These are phyloP conservation scores for Solanum chmielewskii DNA, from an alignment of 257 asterid genomes.

Conservation along the genomic window DNA sequence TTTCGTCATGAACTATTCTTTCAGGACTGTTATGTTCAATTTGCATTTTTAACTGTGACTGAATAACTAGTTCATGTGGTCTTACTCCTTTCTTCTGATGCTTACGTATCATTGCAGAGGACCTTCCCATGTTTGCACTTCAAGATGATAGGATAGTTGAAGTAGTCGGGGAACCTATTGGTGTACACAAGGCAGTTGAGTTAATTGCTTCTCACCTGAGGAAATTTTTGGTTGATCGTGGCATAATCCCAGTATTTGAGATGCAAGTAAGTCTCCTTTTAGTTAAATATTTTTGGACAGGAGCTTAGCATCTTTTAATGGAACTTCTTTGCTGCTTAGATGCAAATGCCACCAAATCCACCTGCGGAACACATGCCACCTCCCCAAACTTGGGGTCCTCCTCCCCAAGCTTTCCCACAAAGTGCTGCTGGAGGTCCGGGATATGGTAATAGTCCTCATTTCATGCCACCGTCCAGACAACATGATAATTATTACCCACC, in stretches of 20 bases:
- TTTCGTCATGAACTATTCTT: neutral
- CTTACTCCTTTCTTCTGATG: neutral
- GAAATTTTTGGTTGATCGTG: slow-evolving; percentile 81
- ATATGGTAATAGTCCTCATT: slow-evolving; percentile 57
- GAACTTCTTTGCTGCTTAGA: slow-evolving; percentile 13
- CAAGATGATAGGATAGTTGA: slow-evolving; percentile 88
- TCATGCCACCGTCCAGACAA: slow-evolving; percentile 64
- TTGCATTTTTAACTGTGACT: neutral
- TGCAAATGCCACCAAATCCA: slow-evolving; percentile 55
- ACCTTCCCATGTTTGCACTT: slow-evolving; percentile 73
- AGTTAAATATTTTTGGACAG: neutral
- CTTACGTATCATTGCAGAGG: slow-evolving; percentile 38
- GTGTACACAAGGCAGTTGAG: slow-evolving; percentile 72
- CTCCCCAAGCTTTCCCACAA: slow-evolving; percentile 62
- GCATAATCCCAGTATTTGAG: slow-evolving; percentile 65
- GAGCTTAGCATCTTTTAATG: neutral
- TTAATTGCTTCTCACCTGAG: slow-evolving; percentile 71
- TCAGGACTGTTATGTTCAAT: neutral
- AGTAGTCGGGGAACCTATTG: slow-evolving; percentile 72
- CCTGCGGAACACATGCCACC: slow-evolving; percentile 70
- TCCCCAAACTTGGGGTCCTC: slow-evolving; percentile 73
- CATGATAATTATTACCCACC: slow-evolving; percentile 62
- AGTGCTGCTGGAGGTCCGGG: slow-evolving; percentile 47
- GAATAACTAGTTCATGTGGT: neutral
- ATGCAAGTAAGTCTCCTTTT: slow-evolving; percentile 52